Base-by-base conservation (phyloP, 371 early-diverging fungal genomes). In the Mortierella sp. region DNA sequence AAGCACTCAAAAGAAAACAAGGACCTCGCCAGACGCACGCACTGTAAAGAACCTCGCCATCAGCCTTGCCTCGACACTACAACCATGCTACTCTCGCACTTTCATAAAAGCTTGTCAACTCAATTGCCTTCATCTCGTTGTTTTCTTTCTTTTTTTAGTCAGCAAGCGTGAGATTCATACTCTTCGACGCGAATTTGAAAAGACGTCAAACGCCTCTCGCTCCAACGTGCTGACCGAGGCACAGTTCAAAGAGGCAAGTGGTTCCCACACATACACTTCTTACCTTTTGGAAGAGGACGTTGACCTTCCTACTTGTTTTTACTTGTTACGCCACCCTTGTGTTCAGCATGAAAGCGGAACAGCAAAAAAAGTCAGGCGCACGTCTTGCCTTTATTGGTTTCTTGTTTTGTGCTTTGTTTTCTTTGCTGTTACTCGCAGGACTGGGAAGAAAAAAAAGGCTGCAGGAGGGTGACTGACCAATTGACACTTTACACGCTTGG, bases 231-330 rank as follows among this genome's bases (percentile, higher is more conserved):
- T 95, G 69, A 92, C 94, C 5, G 94, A 94, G 87, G 89, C 93
- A 69, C 93, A 95, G 55, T 96, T 96, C 88, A 94, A 93, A 88
- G 88, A 92, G 83, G 96, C 93, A 91, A 73, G 82, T 82, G 21
- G 9, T 61, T 21, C 61, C 4, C 10, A 57, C 10, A 57, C 3
- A 28, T 28, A 28, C 34, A 31, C 64, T 64, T 34, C 26, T 37
- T 31, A 34, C 21, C 37, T 37, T 34, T 64, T 37, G 24, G 14
- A 13, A 53, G 24, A 53, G 24, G 57, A 26, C 13, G 28, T 31
- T 16, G 59, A 19, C 16, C 14, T 13, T 51, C 19, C 40, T 16
- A 28, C 28, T 40, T 3, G 13, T 31, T 48, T 40, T 64, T 34
- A 28, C 34, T 67, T 43, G 3, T 31, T 43, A 44, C 50, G 69